These are phyloP conservation scores for Rhodotorula paludigena DNA, from an alignment of 768 basidiomycete species.

Conservation along the genomic window DNA sequence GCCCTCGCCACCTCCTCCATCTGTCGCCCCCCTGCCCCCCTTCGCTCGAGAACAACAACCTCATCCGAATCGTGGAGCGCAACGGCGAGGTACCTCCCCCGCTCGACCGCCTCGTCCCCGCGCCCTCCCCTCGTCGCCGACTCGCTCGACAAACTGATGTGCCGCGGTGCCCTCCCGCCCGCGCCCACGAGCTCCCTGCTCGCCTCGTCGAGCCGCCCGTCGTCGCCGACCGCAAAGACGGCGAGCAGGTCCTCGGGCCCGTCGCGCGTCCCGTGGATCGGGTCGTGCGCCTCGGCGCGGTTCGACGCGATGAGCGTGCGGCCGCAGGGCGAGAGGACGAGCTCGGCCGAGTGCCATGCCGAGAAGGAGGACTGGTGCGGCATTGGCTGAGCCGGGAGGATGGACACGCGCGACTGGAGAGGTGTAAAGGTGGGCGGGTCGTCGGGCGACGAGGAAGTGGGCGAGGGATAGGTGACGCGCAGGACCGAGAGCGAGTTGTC, in stretches of 20 bases:
- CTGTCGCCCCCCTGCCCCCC: constrained; percentile 1
- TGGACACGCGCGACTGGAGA: constrained; percentile 27
- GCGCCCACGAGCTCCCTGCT: background rate
- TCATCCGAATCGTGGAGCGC: constrained; percentile 34
- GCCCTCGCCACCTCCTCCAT: constrained; percentile 26
- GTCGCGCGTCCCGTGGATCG: constrained; percentile 1
- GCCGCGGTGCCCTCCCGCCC: constrained; percentile 29
- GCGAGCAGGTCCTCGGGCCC: constrained; percentile 24
- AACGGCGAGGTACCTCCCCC: constrained; percentile 24
- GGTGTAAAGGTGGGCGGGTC: constrained; percentile 16
- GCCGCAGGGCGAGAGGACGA: constrained; percentile 18
- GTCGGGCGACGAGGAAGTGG: background rate
- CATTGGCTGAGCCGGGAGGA: constrained; percentile 13
- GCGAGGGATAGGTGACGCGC: constrained; percentile 6
- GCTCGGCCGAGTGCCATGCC: constrained; percentile 30
- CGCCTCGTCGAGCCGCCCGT: background rate
- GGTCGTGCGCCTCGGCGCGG: constrained; percentile 37
- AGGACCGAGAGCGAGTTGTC: constrained; percentile 29
- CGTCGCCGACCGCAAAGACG: constrained; percentile 7
- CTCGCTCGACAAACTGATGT: constrained; percentile 20
- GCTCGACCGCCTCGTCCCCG: background rate
- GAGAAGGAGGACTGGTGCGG: constrained; percentile 23
- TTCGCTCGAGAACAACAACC: constrained; percentile 24
- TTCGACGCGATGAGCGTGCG: constrained; percentile 27
- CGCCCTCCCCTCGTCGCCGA: background rate